A percentile compares a stretch with the other conserved stretches of the same genome.
These are phyloP conservation scores for Ilyonectria robusta DNA, from an alignment of 2,329 filamentous ascomycete genomes.

Conservation along the genomic window DNA sequence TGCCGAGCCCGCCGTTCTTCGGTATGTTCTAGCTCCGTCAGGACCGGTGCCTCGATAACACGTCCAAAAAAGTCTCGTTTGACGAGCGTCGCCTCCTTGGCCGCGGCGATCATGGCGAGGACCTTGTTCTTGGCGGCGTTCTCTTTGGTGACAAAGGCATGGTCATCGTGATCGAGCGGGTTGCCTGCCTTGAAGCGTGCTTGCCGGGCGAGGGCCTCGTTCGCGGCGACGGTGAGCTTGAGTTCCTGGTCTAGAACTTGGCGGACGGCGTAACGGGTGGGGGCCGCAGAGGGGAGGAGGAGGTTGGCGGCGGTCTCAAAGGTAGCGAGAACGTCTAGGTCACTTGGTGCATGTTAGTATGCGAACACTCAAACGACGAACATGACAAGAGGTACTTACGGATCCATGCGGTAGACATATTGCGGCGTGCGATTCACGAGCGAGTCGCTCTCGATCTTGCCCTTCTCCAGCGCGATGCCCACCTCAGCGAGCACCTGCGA, in stretches of 20 bases:
- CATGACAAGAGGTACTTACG: conserved; percentile 68
- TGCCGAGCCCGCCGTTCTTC: conserved; percentile 48
- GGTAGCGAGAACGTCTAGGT: conserved; percentile 82
- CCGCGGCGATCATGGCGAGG: conserved; percentile 49
- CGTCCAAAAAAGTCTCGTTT: conserved; percentile 92
- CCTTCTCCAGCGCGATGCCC: conserved; percentile 84
- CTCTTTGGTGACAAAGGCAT: conserved; percentile 57
- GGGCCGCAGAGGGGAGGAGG: conserved; percentile 72
- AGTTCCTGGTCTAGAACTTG: conserved; percentile 95
- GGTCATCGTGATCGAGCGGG: conserved; percentile 40
- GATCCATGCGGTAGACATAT: conserved; percentile 96
- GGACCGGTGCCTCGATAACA: conserved; percentile 65
- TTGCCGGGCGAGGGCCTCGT: conserved; percentile 76
- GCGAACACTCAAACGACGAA: background rate
- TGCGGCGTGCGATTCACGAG: conserved; percentile 70
- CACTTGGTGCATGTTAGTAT: conserved; percentile 54
- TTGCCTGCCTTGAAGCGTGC: conserved; percentile 72
- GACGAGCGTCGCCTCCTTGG: conserved; percentile 58
- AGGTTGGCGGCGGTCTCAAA: conserved; percentile 78
- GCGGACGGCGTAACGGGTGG: conserved; percentile 91
- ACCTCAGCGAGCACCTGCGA: conserved; percentile 87
- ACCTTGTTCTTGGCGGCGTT: conserved; percentile 51
- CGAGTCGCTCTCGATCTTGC: conserved; percentile 80
- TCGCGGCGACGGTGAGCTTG: conserved; percentile 77
- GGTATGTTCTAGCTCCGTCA: conserved; percentile 60